Evolutionary conservation across 2,329 filamentous ascomycete genomes (phyloP).

Genomic region (Pezicula carpinea): DNA sequence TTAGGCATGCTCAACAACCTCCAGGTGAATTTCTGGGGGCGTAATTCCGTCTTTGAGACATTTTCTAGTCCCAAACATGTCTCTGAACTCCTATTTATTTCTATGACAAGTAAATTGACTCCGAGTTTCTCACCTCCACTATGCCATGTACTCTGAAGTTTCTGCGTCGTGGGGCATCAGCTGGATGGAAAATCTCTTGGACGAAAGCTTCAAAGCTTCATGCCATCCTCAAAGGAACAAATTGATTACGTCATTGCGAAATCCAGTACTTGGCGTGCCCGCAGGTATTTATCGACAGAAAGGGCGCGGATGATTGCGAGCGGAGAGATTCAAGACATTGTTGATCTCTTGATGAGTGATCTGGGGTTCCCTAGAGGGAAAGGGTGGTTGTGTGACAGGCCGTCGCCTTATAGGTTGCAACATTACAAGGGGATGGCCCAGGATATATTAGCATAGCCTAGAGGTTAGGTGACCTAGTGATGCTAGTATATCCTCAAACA

Average conservation of each 20-base stretch:
- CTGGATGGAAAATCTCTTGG: conserved; percentile 9
- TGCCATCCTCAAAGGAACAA: conserved; percentile 5
- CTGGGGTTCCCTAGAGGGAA: conserved; percentile 5
- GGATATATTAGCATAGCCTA: not conserved
- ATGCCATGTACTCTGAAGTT: conserved; percentile 9
- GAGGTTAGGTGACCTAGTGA: not conserved
- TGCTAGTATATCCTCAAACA: not conserved
- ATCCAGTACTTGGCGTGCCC: conserved; percentile 9
- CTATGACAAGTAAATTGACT: too few relatives aligned
- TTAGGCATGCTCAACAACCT: conserved; percentile 7
- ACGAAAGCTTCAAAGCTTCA: not conserved
- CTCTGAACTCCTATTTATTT: too few relatives aligned
- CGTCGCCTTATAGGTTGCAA: conserved; percentile 1
- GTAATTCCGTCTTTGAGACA: too few relatives aligned
- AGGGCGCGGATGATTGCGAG: conserved; percentile 5
- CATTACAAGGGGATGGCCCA: conserved; percentile 10
- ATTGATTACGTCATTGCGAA: conserved; percentile 12
- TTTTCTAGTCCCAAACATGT: too few relatives aligned
- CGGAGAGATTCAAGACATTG: conserved; percentile 9
- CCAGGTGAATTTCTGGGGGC: too few relatives aligned
- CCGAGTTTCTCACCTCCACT: too few relatives aligned
- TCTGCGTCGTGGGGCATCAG: conserved; percentile 8
- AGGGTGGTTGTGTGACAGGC: conserved; percentile 1
- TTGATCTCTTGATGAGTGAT: conserved; percentile 8
- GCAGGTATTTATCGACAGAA: conserved; percentile 6